Conservation (phyloP, 108 stramenopile species). For the Nitzschia sp. region DNA sequence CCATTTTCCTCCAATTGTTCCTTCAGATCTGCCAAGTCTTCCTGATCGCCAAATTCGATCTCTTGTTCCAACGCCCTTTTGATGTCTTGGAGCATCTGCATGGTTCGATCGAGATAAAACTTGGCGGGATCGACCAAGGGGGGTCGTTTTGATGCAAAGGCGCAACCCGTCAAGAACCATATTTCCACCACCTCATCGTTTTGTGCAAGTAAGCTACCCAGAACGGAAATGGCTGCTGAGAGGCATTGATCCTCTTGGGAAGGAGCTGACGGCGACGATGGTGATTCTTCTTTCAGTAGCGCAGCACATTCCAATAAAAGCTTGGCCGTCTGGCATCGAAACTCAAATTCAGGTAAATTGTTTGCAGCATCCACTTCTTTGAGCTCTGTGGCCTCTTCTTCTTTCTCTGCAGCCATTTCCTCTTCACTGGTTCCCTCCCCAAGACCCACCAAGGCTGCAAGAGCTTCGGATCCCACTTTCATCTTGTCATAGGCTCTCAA, state of each 20-base stretch:
- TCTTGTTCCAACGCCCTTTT: constrained; percentile 60
- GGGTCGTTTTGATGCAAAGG: constrained; percentile 56
- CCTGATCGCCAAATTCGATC: constrained; percentile 44
- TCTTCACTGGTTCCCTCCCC: constrained; percentile 32
- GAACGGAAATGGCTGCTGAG: constrained; percentile 70
- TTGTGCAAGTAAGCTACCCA: constrained; percentile 85
- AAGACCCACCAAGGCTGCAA: constrained; percentile 73
- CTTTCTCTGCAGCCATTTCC: background rate
- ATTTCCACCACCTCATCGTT: constrained; percentile 90
- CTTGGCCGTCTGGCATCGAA: constrained; percentile 86
- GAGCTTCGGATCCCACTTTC: constrained; percentile 75
- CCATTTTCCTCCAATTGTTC: constrained; percentile 61
- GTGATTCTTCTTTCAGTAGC: constrained; percentile 15
- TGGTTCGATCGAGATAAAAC: constrained; percentile 66
- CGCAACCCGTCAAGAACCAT: constrained; percentile 84
- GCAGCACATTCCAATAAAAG: constrained; percentile 80
- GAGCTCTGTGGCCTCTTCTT: constrained; percentile 39
- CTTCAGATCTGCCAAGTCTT: constrained; percentile 49
- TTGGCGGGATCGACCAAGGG: constrained; percentile 52
- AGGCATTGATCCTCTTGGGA: constrained; percentile 47
- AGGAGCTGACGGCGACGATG: background rate
- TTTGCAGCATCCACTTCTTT: constrained; percentile 53
- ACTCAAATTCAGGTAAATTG: constrained; percentile 73
- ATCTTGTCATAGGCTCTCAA: constrained; percentile 69
- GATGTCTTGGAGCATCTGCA: constrained; percentile 69